Evolutionary conservation across 371 early-diverging fungal genomes (phyloP), one percentile per base, ranked within the genome.

Genomic region (Dentiscutata heterogama): DNA sequence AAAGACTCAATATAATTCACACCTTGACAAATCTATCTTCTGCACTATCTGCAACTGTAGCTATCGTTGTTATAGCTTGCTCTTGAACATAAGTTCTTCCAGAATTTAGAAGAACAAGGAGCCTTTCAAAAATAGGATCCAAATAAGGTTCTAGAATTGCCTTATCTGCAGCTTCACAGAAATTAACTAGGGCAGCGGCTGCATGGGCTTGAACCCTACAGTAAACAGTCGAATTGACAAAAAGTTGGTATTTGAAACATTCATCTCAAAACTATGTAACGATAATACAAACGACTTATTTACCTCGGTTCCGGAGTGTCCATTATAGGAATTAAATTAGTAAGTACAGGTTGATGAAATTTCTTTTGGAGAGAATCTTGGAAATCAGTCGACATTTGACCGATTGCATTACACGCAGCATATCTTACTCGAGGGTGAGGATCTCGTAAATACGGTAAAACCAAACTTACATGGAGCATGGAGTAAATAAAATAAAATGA

Each of bases 331-430:
- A 98, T 89, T 58, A 99, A 89, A 73, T 91, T 88, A 63, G 92
- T 86, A 35, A 99, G 87, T n/a, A 98, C 90, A 31, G 87, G 75
- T 54, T 93, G 90, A 83, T 96, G 95, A 90, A 90, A 95, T 78
- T 92, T 90, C 85, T 92, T 91, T 87, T 98, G 97, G 71, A 98
- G 86, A 4, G 84, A 87, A 39, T 96, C 96, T 73, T 96, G 93
- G 86, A 99, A 98, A 88, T 99, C 99, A 6, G 97, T 97, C 70
- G 95, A 94, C 94, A 99, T 93, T 88, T 99, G 99, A 25, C 99
- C 99, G 61, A 98, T 87, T 68, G 96, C 94, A 86, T 98, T 97
- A 88, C 97, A 97, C 50, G 96, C 96, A 65, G 99, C 98, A 87
- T 97, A 96, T 63, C 98, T 94, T 53, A 99, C 99, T 79, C 99